Evolutionary conservation across 495 filamentous ascomycete genomes (phyloP).

Genomic region (Bathelium albidoporum): DNA sequence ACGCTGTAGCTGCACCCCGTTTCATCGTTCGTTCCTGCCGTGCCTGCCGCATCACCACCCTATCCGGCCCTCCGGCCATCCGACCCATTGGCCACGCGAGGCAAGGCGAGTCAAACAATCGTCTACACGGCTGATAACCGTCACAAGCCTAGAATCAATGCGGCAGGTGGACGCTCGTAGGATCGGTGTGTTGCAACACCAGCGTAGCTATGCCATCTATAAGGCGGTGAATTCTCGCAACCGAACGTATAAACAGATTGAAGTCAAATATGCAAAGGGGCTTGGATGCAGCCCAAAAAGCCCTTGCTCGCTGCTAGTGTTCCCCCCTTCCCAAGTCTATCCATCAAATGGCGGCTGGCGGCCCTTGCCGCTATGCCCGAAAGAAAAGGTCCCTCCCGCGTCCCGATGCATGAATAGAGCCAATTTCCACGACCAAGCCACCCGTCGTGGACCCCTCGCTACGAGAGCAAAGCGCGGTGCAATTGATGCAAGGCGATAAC

Average conservation of each 20-base stretch:
- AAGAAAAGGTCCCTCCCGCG: background rate
- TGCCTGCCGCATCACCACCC: no score
- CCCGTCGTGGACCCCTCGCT: background rate
- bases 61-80: no score
- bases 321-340: background rate
- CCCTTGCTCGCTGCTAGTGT: background rate
- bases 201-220: background rate
- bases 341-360: background rate
- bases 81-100: background rate
- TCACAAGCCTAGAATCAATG: background rate
- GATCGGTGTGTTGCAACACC: background rate
- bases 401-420: background rate
- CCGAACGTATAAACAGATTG: constrained; percentile 1
- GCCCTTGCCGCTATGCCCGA: background rate
- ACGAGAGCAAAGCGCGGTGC: background rate
- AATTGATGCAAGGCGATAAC: background rate
- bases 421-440: background rate
- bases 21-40: no score
- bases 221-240: background rate
- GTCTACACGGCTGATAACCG: background rate
- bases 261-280: background rate
- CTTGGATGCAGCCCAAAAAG: background rate
- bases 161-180: background rate
- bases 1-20: no score
- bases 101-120: background rate